Conservation (phyloP, 108 stramenopile genomes). For the Discostella stelligeroides region DNA sequence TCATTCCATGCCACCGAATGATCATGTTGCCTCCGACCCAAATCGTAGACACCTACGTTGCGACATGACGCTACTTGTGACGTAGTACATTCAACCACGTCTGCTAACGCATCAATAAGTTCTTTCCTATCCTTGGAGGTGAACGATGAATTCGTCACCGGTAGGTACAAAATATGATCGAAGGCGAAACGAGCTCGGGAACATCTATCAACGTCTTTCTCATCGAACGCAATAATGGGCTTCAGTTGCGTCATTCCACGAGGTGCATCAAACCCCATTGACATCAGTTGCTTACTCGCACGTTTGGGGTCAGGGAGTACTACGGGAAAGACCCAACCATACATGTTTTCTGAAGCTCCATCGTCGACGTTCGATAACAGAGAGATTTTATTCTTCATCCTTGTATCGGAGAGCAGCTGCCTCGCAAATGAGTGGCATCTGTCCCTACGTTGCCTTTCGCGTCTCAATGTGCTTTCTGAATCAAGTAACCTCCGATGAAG, state of each 20-base stretch:
- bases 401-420: background rate
- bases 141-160: constrained; percentile 55
- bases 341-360: constrained; percentile 13
- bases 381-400: background rate
- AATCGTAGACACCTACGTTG: background rate
- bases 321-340: constrained; percentile 66
- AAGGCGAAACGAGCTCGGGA: constrained; percentile 52
- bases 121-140: constrained; percentile 27
- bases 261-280: constrained; percentile 66
- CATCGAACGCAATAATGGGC: constrained; percentile 33
- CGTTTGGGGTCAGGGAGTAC: constrained; percentile 37
- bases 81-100: constrained; percentile 3
- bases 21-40: background rate
- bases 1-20: background rate
- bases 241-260: constrained; percentile 69
- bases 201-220: constrained; percentile 16
- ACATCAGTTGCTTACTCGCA: constrained; percentile 40
- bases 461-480: constrained; percentile 24
- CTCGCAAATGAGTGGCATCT: constrained; percentile 39
- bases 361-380: constrained; percentile 17
- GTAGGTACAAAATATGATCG: constrained; percentile 69
- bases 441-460: constrained; percentile 22
- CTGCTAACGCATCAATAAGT: constrained; percentile 34
- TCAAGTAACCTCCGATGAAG: constrained; percentile 58
- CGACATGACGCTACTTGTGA: constrained; percentile 3